phyloP scores from a whole-genome alignment of 352 stramenopile species.

The Globisporangium apiculatum region DNA sequence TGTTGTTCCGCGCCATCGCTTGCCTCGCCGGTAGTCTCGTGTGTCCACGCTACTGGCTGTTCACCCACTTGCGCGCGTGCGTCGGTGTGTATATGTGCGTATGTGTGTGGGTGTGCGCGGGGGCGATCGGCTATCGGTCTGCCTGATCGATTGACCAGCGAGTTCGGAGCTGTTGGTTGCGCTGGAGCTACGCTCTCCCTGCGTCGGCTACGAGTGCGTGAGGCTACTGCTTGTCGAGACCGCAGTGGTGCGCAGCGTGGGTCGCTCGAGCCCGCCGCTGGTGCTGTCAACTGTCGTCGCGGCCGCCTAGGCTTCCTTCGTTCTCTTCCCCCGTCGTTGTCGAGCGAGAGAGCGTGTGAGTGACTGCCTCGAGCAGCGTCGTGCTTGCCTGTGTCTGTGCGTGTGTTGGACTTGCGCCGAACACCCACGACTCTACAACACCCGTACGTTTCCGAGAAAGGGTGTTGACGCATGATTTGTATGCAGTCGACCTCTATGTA shows the following conservation, averaged over 20 bases:
- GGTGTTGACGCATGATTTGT: too few species aligned
- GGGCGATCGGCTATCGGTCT: too few species aligned
- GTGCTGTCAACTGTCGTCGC: background rate
- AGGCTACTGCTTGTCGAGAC: background rate
- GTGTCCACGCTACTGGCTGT: background rate
- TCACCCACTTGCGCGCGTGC: too few species aligned
- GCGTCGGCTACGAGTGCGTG: background rate
- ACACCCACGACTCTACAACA: background rate
- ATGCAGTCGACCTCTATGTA: too few species aligned
- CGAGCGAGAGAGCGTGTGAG: background rate
- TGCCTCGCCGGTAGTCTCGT: background rate
- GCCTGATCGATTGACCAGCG: too few species aligned
- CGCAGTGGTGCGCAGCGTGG: background rate
- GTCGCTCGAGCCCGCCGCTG: background rate
- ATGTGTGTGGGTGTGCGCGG: background rate
- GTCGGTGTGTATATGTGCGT: background rate
- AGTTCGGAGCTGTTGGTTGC: too few species aligned
- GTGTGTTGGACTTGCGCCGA: background rate
- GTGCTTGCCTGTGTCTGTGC: background rate
- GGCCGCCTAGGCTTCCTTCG: too few species aligned
- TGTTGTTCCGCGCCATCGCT: conserved; percentile 41
- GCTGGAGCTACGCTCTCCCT: too few species aligned
- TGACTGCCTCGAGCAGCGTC: background rate
- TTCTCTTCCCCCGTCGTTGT: too few species aligned
- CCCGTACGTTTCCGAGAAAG: background rate